Conservation (phyloP, 1,139 yeast species). For the Debaryomyces singareniensis region DNA sequence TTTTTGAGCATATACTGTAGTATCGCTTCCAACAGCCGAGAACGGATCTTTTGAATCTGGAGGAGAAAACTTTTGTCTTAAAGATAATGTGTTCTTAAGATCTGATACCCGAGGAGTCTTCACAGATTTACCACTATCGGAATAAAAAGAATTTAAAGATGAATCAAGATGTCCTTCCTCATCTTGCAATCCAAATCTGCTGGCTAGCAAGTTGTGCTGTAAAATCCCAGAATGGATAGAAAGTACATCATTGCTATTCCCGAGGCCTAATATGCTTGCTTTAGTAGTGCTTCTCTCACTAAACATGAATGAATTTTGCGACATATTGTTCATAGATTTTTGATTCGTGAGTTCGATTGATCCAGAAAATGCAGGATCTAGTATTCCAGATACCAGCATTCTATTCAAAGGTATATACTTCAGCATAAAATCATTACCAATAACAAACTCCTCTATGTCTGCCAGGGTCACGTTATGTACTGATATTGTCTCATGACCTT, state of each 20-base stretch:
- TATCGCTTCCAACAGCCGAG: slow-evolving; percentile 8
- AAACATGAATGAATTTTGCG: slow-evolving; percentile 1
- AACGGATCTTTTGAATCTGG: slow-evolving; percentile 3
- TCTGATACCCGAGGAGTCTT: slow-evolving; percentile 41
- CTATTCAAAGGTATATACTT: slow-evolving; percentile 31
- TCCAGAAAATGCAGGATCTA: neutral
- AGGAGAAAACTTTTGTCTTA: slow-evolving; percentile 1
- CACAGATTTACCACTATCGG: slow-evolving; percentile 9
- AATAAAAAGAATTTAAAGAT: slow-evolving; percentile 18
- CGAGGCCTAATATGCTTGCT: slow-evolving; percentile 26
- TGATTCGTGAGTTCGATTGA: neutral
- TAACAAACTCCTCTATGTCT: slow-evolving; percentile 24
- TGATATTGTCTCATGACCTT: neutral
- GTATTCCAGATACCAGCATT: slow-evolving; percentile 13
- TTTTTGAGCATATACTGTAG: slow-evolving; percentile 28
- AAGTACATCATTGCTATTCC: slow-evolving; percentile 36
- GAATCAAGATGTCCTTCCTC: slow-evolving; percentile 8
- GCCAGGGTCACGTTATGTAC: slow-evolving; percentile 6
- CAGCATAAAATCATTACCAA: slow-evolving; percentile 24
- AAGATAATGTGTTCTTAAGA: slow-evolving; percentile 33
- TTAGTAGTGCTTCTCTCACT: slow-evolving; percentile 1
- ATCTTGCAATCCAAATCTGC: slow-evolving; percentile 1
- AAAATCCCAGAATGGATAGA: slow-evolving; percentile 34
- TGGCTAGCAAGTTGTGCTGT: slow-evolving; percentile 2
- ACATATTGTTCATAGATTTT: neutral